Percentiles rank a stretch among this genome's conserved stretches.
Conservation (phyloP, 1,284 basidiomycete genomes). For the Trichosporon sp. region DNA sequence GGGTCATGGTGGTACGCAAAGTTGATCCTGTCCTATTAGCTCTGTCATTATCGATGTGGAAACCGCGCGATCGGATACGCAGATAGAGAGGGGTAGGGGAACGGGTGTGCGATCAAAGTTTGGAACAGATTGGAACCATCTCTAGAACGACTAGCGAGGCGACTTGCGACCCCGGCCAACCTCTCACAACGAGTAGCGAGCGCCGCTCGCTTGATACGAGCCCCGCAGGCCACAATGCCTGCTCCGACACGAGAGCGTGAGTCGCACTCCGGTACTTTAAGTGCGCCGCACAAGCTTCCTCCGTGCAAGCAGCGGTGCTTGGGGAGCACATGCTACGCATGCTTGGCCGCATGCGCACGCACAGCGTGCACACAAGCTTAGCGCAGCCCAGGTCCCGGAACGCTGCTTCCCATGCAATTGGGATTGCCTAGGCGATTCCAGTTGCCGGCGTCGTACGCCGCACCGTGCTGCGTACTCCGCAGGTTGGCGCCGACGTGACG, state of each 20-base stretch:
- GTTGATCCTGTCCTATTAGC: slow-evolving; percentile 6
- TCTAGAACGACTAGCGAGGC: background rate
- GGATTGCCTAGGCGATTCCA: background rate
- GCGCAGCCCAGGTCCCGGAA: background rate
- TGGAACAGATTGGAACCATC: background rate
- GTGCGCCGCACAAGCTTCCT: background rate
- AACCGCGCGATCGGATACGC: background rate
- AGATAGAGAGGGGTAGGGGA: no score
- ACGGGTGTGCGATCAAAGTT: background rate
- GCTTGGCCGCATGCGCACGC: background rate
- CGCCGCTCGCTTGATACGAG: background rate
- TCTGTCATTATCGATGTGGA: slow-evolving; percentile 10
- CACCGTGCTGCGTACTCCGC: background rate
- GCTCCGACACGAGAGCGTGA: no score
- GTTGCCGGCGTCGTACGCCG: background rate
- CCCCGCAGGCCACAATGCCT: background rate
- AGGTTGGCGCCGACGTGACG: background rate
- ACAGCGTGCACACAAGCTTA: background rate
- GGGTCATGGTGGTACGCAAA: slow-evolving; percentile 1
- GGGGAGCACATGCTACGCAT: background rate
- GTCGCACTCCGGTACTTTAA: background rate
- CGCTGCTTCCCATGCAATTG: background rate
- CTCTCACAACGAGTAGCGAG: background rate
- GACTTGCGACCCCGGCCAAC: no score
- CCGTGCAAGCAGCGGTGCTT: background rate